phyloP scores from a whole-genome alignment of 495 filamentous ascomycete genomes.

The Xylaria cubensis region DNA sequence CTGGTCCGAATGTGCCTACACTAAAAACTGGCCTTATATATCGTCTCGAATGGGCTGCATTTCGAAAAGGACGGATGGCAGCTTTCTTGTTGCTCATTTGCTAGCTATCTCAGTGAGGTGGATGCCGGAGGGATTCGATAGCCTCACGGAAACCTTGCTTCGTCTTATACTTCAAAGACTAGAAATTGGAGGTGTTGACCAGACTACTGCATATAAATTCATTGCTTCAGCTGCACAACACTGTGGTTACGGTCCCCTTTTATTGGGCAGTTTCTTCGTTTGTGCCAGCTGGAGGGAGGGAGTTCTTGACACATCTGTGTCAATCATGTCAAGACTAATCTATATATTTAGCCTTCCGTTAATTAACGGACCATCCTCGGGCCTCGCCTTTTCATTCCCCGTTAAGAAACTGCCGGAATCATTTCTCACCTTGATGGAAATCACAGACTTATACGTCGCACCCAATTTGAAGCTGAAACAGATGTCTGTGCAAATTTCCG shows the following conservation, averaged over 20 bases:
- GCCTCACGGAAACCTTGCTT: not conserved
- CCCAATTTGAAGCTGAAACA: not conserved
- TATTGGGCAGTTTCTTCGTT: not conserved
- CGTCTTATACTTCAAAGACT: not conserved
- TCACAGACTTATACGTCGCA: not conserved
- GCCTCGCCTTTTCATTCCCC: not conserved
- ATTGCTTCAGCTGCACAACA: not conserved
- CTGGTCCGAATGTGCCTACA: not conserved
- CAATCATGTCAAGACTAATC: not conserved
- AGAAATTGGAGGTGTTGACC: not conserved
- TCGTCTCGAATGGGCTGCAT: not conserved
- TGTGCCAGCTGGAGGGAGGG: slow-evolving; percentile 4
- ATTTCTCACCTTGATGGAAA: not conserved
- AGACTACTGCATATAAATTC: not conserved
- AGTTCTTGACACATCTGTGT: not conserved
- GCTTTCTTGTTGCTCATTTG: not conserved
- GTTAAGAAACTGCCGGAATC: not conserved
- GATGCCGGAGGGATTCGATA: not conserved
- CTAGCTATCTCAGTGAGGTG: not conserved
- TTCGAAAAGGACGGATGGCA: not conserved
- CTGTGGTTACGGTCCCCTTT: too few relatives aligned
- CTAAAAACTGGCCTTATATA: not conserved
- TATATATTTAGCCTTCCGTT: not conserved
- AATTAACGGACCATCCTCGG: too few relatives aligned
- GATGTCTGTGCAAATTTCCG: not conserved